Evolutionary conservation across 176 grass and related monocot genomes (phyloP).

Genomic region (Bromus sterilis): DNA sequence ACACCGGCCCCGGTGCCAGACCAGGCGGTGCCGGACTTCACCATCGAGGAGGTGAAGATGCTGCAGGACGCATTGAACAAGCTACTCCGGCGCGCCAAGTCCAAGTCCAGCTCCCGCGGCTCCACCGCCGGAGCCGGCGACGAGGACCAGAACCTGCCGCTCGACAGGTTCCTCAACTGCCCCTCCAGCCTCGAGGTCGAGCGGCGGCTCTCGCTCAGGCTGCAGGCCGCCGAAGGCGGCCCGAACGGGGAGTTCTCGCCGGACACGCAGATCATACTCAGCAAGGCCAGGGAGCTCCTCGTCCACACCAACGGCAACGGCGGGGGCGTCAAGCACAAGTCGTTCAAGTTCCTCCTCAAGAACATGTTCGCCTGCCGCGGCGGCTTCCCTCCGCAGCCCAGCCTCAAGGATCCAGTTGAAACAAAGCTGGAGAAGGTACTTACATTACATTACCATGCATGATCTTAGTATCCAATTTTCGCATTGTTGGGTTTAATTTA

Average conservation of each 20-base stretch:
- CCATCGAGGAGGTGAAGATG: conserved; percentile 78
- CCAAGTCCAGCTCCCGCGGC: conserved; percentile 36
- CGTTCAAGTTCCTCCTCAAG: conserved; percentile 89
- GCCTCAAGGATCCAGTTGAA: conserved; percentile 67
- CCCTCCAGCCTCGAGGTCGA: conserved; percentile 97
- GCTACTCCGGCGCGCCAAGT: conserved; percentile 59
- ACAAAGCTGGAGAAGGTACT: conserved; percentile 90
- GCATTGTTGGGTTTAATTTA: background rate
- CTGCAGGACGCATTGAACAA: conserved; percentile 82
- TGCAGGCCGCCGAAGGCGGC: background rate
- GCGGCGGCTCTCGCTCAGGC: conserved; percentile 30
- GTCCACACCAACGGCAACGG: conserved; percentile 32
- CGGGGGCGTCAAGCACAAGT: conserved; percentile 61
- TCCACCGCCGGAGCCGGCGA: conserved; percentile 22
- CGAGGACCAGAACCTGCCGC: conserved; percentile 34
- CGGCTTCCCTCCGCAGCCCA: conserved; percentile 46
- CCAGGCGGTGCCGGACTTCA: conserved; percentile 66
- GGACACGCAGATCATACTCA: conserved; percentile 92
- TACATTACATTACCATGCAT: background rate
- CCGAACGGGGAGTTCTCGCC: conserved; percentile 74
- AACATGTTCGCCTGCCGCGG: conserved; percentile 78
- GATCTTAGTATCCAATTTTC: background rate
- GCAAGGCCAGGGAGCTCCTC: conserved; percentile 78
- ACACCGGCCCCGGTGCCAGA: background rate
- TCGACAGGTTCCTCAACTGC: conserved; percentile 95